phyloP scores from a whole-genome alignment of 805 yeast genomes.

The Candida mattraensis region DNA sequence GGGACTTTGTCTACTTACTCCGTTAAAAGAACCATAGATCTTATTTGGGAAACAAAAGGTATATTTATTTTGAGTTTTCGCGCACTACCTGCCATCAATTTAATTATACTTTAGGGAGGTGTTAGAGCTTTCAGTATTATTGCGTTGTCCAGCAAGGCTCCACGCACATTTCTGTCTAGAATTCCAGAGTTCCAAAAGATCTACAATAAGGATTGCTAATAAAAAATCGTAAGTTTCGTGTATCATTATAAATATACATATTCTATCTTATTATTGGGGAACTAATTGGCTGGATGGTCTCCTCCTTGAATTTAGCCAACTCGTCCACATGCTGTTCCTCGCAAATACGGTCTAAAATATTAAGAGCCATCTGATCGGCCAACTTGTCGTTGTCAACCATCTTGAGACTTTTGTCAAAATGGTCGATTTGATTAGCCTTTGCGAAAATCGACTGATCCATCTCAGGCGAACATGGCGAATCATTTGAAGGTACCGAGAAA shows the following conservation, averaged over 20 bases:
- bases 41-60: no score
- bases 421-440: constrained; percentile 34
- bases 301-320: constrained; percentile 29
- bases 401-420: constrained; percentile 28
- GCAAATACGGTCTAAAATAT: constrained; percentile 30
- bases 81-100: no score
- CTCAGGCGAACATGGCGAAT: constrained; percentile 6
- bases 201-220: no score
- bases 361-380: constrained; percentile 37
- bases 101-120: no score
- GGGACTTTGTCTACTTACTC: no score
- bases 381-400: constrained; percentile 28
- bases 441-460: constrained; percentile 26
- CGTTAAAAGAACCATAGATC: no score
- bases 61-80: no score
- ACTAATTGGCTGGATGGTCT: constrained; percentile 21
- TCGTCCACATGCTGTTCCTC: constrained; percentile 33
- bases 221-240: constrained; percentile 5
- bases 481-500: constrained; percentile 8
- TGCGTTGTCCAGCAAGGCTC: no score
- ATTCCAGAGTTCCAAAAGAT: no score
- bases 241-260: constrained; percentile 1
- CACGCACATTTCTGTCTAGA: no score
- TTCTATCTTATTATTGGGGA: constrained; percentile 17
- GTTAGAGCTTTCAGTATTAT: no score